Base-by-base conservation (phyloP, 768 basidiomycete genomes). In the Auricularia heimuer region DNA sequence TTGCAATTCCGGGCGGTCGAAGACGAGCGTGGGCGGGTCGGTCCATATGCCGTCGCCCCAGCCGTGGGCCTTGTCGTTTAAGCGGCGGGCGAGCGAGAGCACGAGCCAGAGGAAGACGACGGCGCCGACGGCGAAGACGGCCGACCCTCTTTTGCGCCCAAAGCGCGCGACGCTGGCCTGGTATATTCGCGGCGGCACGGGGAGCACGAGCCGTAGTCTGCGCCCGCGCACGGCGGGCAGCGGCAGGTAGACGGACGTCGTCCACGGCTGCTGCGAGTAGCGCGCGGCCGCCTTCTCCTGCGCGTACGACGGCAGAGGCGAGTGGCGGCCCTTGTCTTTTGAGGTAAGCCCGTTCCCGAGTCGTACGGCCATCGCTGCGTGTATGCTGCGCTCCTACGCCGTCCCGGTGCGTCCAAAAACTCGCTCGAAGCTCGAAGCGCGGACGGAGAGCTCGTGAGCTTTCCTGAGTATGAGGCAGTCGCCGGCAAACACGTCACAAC, bases 1-100 rank as follows among this genome's bases (percentile, higher is more conserved):
- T 71, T 89, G 90, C 51, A 97, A 73, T 71, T 98, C 94, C 65
- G 89, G 85, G 61, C 87, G 80, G 65, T 80, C 79, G 71, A 83
- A 93, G 42, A 94, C 84, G 35, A 94, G 81, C 8, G 92, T 92
- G 33, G 88, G 78, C 16, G 85, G 79, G 58, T 88, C 85, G 47
- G 80, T 80, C 18, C 77, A 74, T 60, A 84, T 80, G 88, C 63
- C 83, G 82, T n/a, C 44, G n/a, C 29, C 62, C 63, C 34, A 58
- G 24, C 68, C 82, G 84, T 45, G 63, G 14, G 36, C 12, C 24
- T 54, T 24, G 39, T 29, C 24, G 12, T 42, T 21, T 16, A 64
- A 35, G 16, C 42, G 29, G 51, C 44, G 61, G 3, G 81, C 78
- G 39, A 89, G 75, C 4, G 85, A 83, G 67, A 88, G 83, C n/a